Evolutionary conservation across 2,329 filamentous ascomycete genomes (phyloP).

Genomic region (Ophiostoma ips): DNA sequence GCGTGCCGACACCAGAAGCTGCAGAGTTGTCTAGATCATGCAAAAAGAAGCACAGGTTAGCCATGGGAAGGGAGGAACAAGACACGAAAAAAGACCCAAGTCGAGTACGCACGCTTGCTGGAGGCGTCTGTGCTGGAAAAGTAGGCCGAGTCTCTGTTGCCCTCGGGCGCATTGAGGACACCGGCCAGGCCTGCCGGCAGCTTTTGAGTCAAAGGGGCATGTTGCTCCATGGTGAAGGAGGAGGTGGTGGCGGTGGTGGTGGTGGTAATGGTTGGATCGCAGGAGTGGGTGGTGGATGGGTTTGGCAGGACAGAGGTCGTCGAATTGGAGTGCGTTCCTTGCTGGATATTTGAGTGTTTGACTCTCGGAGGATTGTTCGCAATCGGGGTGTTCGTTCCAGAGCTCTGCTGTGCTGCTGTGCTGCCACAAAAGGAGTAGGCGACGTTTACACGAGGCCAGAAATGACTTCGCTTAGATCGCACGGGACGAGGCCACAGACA

Average conservation of each 20-base stretch:
- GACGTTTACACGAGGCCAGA: neutral
- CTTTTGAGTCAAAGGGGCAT: constrained; percentile 22
- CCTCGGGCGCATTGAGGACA: constrained; percentile 37
- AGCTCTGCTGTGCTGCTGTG: no score
- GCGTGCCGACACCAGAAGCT: constrained; percentile 23
- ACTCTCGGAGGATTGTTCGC: neutral
- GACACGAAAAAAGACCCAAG: no score
- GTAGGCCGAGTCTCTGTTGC: constrained; percentile 38
- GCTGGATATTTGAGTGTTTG: neutral
- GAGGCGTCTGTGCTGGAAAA: constrained; percentile 34
- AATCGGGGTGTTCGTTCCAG: no score
- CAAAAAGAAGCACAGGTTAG: constrained; percentile 5
- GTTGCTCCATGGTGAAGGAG: constrained; percentile 23
- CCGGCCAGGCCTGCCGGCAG: constrained; percentile 34
- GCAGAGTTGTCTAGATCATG: constrained; percentile 32
- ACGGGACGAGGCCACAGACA: neutral
- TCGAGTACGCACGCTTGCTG: constrained; percentile 34
- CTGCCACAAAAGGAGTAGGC: neutral
- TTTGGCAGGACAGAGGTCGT: no score
- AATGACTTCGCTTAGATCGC: constrained; percentile 4
- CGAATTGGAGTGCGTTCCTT: neutral
- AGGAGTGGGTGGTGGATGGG: no score
- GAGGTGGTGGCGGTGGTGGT: neutral
- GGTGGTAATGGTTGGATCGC: neutral
- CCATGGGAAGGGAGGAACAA: neutral